Evolutionary conservation across 78 protist genomes (phyloP).

Genomic region (Monocercomonoides exilis): DNA sequence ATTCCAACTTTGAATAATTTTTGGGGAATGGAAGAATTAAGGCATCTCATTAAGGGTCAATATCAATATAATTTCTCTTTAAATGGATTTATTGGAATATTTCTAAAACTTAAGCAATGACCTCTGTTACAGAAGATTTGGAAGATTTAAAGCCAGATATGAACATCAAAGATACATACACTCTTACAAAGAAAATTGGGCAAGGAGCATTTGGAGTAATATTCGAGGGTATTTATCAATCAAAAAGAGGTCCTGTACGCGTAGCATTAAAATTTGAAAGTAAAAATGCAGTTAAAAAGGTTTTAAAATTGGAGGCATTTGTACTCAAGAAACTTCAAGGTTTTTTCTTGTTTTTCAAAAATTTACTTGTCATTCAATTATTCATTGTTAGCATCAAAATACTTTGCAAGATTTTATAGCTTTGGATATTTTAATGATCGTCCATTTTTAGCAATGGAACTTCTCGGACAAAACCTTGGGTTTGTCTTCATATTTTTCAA

Average conservation of each 20-base stretch:
- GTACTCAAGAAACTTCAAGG: neutral
- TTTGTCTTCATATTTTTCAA: neutral
- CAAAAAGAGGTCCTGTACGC: neutral
- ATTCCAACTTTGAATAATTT: too few species aligned
- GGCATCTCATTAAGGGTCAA: too few species aligned
- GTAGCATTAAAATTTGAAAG: neutral
- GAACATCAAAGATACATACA: conserved; percentile 15
- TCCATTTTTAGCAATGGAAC: neutral
- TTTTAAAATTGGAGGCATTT: neutral
- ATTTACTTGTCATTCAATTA: too few species aligned
- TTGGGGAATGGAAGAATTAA: too few species aligned
- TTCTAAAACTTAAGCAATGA: too few species aligned
- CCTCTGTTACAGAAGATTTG: too few species aligned
- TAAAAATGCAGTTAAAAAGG: neutral
- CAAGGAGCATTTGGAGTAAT: conserved; percentile 34
- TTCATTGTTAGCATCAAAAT: neutral
- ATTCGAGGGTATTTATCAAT: neutral
- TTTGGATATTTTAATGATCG: neutral
- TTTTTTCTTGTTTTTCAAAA: neutral
- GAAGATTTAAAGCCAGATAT: neutral
- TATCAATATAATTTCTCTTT: too few species aligned
- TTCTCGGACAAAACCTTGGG: neutral
- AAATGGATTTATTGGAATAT: too few species aligned
- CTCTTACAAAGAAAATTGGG: conserved; percentile 33
- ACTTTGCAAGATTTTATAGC: neutral